Evolutionary conservation across 2,329 filamentous ascomycete genomes (phyloP).

Genomic region (Epicoccum sorghinum): DNA sequence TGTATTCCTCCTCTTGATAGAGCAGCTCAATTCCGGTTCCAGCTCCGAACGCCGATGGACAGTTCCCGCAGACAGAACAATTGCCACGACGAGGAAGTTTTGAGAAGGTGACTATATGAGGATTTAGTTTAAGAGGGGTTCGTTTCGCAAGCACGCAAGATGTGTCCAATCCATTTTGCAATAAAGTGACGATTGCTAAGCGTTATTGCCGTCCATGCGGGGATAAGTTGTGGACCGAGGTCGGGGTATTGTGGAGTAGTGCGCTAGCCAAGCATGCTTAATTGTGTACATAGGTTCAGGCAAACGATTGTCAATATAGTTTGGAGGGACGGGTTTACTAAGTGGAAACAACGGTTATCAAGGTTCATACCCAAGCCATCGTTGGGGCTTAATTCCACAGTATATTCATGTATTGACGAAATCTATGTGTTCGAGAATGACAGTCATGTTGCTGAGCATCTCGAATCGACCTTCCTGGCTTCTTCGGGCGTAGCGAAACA

Average conservation of each 20-base stretch:
- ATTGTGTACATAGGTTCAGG: too few relatives aligned
- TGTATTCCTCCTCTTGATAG: background rate
- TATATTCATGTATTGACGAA: too few relatives aligned
- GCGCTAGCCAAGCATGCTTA: background rate
- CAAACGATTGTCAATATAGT: too few relatives aligned
- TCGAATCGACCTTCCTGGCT: too few relatives aligned
- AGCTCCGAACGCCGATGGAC: slow-evolving; percentile 5
- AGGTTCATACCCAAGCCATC: too few relatives aligned
- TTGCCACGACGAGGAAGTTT: too few relatives aligned
- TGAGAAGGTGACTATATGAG: background rate
- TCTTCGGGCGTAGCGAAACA: too few relatives aligned
- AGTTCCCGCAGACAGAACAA: background rate
- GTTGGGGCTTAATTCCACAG: too few relatives aligned
- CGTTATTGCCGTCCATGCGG: slow-evolving; percentile 29
- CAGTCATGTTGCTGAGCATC: background rate
- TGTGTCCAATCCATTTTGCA: background rate
- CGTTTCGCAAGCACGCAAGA: slow-evolving; percentile 1
- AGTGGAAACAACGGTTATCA: too few relatives aligned
- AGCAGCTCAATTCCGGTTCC: background rate
- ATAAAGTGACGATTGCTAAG: slow-evolving; percentile 32
- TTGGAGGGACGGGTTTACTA: too few relatives aligned
- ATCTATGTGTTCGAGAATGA: too few relatives aligned
- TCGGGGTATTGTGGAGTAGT: slow-evolving; percentile 18
- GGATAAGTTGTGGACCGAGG: slow-evolving; percentile 35
- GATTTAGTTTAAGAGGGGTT: background rate